phyloP scores from a whole-genome alignment of 441 rosid species.

The Mallotus japonicus region DNA sequence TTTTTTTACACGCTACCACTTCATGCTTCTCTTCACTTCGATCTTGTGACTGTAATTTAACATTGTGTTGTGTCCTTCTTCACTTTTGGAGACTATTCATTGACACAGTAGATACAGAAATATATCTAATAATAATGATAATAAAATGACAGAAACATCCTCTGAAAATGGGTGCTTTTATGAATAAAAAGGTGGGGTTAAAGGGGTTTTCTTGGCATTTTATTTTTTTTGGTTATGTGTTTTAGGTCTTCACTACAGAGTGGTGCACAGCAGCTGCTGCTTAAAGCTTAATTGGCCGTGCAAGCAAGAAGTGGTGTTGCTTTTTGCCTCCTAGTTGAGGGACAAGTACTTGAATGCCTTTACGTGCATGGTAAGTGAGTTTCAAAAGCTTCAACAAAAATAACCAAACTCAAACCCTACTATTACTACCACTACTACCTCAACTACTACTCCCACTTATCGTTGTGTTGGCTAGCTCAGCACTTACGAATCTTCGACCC shows the following conservation, averaged over 20 bases:
- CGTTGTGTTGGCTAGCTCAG: background rate
- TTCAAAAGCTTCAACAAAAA: constrained; percentile 20
- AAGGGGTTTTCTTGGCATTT: constrained; percentile 16
- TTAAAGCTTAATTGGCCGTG: constrained; percentile 31
- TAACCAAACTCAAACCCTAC: background rate
- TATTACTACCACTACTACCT: background rate
- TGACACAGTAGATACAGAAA: constrained; percentile 1
- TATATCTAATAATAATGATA: background rate
- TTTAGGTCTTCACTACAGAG: background rate
- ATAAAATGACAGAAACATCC: constrained; percentile 31
- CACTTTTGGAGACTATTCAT: constrained; percentile 19
- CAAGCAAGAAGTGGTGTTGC: constrained; percentile 40
- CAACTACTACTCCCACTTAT: background rate
- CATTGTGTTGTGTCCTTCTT: background rate
- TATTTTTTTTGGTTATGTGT: background rate
- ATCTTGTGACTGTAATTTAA: constrained; percentile 3
- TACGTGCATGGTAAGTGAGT: constrained; percentile 56
- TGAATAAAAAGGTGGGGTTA: background rate
- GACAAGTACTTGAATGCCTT: constrained; percentile 42
- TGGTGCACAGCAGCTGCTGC: too few relatives aligned
- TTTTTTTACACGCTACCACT: constrained; percentile 30
- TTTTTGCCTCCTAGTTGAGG: constrained; percentile 45
- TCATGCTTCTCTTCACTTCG: background rate
- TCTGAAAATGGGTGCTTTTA: constrained; percentile 1
- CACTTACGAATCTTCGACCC: background rate